Evolutionary conservation across 345 rosid genomes (phyloP), one percentile per base, ranked within the genome.

Genomic region (Conringia planisiliqua): DNA sequence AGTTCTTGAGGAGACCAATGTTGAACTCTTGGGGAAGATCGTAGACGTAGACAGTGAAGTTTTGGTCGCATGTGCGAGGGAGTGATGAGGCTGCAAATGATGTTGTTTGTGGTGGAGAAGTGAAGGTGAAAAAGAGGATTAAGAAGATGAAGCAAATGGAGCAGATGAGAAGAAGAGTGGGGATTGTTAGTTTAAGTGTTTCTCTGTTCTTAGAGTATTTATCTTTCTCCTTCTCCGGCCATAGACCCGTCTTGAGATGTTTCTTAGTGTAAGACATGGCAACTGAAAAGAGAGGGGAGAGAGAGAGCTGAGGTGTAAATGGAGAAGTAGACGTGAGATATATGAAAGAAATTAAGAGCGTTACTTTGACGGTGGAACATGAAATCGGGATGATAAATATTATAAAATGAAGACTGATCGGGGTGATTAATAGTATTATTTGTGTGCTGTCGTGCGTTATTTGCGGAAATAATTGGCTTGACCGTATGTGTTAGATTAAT

Each of bases 21-120:
- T 87, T 89, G 73, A 87, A 87, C 20, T 83, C 68, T 27, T 60
- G 29, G 36, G 91, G 89, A 29, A 89, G 85, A 78, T 80, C 60
- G 57, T 85, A 83, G 65, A 84, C 81, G 36, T 82, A 85, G 57
- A 89, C 79, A 66, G 52, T 64, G 62, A 71, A 65, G 0, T 71
- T 65, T 10, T 9, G 55, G 68, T 77, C 7, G 76, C 76, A 77
- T 11, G 16, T 71, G 16, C 62, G 72, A 0, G 47, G n/a, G 5
- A 47, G 24, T 63, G 52, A 55, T 70, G 69, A 39, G 33, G 70
- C 4, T 52, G 51, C 4, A 11, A 35, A 57, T 6, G 44, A 14
- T 1, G 36, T 66, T 27, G 58, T 50, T 30, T 47, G 70, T 18
- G 70, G 32, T 32, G 43, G 70, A 66, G 58, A 50, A 9, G 62